These are phyloP conservation scores for Pezicula neosporulosa DNA, from an alignment of 2,329 filamentous ascomycete genomes.

Conservation along the genomic window DNA sequence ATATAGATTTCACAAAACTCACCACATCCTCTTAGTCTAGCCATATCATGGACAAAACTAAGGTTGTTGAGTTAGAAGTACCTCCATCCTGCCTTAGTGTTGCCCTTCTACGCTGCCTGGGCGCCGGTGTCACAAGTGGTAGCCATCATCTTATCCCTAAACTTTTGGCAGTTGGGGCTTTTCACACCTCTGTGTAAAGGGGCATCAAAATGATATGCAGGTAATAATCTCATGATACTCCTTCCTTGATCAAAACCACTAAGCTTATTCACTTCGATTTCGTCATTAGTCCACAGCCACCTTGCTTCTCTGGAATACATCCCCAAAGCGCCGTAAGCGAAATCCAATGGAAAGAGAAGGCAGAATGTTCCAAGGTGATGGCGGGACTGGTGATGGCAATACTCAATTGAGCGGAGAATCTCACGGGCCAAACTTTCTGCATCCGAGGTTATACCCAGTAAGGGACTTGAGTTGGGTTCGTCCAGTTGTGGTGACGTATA, in stretches of 20 bases:
- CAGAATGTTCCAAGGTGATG: conserved; percentile 8
- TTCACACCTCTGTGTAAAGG: not conserved
- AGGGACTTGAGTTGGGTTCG: not conserved
- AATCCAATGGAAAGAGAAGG: conserved; percentile 5
- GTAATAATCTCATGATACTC: not conserved
- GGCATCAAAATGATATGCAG: not conserved
- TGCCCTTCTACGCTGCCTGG: too few species aligned
- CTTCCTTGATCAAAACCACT: not conserved
- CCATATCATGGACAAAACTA: too few species aligned
- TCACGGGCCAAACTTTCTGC: conserved; percentile 7
- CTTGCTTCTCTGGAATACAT: conserved; percentile 6
- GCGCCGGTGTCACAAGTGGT: too few species aligned
- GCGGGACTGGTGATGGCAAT: conserved; percentile 2
- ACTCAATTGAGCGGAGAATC: conserved; percentile 11
- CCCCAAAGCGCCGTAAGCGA: conserved; percentile 8
- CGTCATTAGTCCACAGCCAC: conserved; percentile 3
- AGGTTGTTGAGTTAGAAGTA: too few species aligned
- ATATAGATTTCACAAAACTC: too few species aligned
- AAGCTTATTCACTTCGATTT: not conserved
- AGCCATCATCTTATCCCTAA: too few species aligned
- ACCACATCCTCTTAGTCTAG: too few species aligned
- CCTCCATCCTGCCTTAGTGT: too few species aligned
- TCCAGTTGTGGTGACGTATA: not conserved
- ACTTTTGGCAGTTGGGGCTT: not conserved
- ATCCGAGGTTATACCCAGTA: conserved; percentile 9